Conservation (phyloP, 176 grass and related monocot genomes). For the Rhipidocladum racemiflorum region DNA sequence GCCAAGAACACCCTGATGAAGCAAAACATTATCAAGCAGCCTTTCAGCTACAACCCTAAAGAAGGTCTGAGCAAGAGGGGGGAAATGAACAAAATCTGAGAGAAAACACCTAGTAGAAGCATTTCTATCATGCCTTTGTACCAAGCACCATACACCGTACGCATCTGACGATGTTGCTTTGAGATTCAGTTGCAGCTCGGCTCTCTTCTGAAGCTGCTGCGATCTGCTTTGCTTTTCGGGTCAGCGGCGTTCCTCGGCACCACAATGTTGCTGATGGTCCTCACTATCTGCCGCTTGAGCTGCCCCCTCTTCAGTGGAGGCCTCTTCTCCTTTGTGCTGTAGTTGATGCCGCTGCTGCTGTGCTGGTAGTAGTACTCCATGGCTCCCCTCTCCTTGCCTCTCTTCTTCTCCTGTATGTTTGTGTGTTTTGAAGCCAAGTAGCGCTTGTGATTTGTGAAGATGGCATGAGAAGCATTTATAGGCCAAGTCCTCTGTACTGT, state of each 20-base stretch:
- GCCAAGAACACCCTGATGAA: background rate
- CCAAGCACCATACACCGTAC: background rate
- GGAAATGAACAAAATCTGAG: background rate
- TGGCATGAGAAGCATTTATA: constrained; percentile 21
- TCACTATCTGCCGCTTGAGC: constrained; percentile 41
- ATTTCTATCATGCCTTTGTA: background rate
- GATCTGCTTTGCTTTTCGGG: background rate
- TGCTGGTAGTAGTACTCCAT: constrained; percentile 27
- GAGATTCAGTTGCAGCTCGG: constrained; percentile 17
- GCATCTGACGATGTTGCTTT: background rate
- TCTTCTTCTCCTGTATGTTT: too few relatives aligned
- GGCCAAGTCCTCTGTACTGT: background rate
- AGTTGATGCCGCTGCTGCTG: background rate
- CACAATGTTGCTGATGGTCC: constrained; percentile 29
- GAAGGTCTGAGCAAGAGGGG: background rate
- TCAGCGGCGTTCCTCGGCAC: constrained; percentile 12
- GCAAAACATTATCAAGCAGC: background rate
- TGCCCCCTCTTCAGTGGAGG: constrained; percentile 40
- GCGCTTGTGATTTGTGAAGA: background rate
- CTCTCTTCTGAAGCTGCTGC: constrained; percentile 17
- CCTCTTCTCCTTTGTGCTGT: constrained; percentile 39
- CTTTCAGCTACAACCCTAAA: background rate
- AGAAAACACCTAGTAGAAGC: background rate
- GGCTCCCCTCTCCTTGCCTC: background rate
- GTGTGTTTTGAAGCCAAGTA: background rate